phyloP scores from a whole-genome alignment of 495 filamentous ascomycete species.

The Trichoderma virens region DNA sequence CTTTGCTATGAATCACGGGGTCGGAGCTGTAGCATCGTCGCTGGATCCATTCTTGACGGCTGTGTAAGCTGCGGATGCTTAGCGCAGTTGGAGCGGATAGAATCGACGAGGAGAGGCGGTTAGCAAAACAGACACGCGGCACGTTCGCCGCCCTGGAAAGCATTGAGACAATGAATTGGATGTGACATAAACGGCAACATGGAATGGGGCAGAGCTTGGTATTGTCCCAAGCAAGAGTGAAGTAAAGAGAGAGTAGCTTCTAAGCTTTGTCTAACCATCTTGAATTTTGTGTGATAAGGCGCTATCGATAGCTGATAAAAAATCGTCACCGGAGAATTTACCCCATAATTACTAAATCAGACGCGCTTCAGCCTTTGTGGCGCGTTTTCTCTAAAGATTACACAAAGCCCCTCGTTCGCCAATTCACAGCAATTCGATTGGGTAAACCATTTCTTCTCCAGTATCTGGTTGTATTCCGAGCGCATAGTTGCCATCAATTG shows the following conservation, averaged over 20 bases:
- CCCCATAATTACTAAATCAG: neutral
- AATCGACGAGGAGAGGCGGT: neutral
- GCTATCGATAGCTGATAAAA: conserved; percentile 1
- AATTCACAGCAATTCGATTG: neutral
- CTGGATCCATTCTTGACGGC: neutral
- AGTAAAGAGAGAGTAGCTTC: neutral
- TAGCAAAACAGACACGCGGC: neutral
- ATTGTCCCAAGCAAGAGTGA: neutral
- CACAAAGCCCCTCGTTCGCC: neutral
- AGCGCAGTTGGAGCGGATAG: neutral
- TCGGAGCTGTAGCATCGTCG: conserved; percentile 5
- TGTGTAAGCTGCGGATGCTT: neutral
- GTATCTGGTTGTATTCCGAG: neutral
- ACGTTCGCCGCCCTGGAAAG: neutral
- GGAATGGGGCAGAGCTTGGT: neutral
- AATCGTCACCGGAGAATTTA: neutral
- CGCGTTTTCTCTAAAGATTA: neutral
- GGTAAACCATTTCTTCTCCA: too few relatives aligned
- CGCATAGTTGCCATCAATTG: neutral
- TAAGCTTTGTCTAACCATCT: neutral
- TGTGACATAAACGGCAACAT: neutral
- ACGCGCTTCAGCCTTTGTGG: neutral
- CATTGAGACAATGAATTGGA: neutral
- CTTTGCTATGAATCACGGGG: conserved; percentile 6
- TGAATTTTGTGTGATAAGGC: neutral